phyloP scores from a whole-genome alignment of 495 filamentous ascomycete species.

The Talaromyces adpressus region DNA sequence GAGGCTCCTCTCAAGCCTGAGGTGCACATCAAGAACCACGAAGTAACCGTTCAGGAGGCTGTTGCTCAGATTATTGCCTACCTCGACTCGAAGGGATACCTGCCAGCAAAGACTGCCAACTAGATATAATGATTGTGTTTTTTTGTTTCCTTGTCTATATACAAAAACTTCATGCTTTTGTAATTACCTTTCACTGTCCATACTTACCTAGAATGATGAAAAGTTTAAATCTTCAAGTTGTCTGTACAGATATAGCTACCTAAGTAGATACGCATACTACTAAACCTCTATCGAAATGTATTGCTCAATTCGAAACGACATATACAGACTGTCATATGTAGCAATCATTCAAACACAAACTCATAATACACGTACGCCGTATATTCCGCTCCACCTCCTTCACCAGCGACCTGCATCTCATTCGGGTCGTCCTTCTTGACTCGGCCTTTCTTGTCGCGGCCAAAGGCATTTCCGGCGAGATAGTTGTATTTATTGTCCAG shows the following conservation, averaged over 20 bases:
- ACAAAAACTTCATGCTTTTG: background rate
- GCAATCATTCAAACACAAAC: conserved; percentile 61
- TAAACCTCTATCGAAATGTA: background rate
- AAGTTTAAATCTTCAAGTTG: background rate
- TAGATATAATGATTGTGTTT: background rate
- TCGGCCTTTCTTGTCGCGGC: conserved; percentile 86
- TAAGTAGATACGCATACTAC: background rate
- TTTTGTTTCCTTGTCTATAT: background rate
- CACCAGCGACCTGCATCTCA: conserved; percentile 72
- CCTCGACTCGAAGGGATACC: conserved; percentile 56
- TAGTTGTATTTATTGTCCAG: conserved; percentile 88
- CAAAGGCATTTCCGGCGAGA: conserved; percentile 90
- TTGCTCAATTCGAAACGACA: background rate
- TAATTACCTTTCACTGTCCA: conserved; percentile 1
- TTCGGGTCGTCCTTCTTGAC: conserved; percentile 82
- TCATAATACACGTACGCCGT: conserved; percentile 97
- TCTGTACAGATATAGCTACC: background rate
- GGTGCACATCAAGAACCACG: conserved; percentile 71
- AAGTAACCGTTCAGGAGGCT: conserved; percentile 75
- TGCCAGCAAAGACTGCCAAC: conserved; percentile 40
- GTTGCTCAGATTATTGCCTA: conserved; percentile 77
- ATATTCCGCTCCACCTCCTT: conserved; percentile 68
- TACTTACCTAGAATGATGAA: background rate
- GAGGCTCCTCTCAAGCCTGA: conserved; percentile 83
- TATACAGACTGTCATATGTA: conserved; percentile 4